Conservation (phyloP, 2,329 filamentous ascomycete species). For the Cladosporium colombiae region DNA sequence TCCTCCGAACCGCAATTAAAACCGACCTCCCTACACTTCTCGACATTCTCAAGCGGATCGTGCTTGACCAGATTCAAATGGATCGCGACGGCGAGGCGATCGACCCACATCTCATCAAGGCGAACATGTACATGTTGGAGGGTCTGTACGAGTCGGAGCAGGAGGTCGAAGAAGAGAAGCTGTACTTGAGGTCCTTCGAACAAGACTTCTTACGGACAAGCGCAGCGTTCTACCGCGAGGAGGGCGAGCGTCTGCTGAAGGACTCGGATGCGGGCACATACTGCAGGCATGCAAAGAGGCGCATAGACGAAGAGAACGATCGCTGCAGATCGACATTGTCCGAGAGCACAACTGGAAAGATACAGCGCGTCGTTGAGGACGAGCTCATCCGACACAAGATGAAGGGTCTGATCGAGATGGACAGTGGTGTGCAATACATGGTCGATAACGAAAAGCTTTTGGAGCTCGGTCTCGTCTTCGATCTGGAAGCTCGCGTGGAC, state of each 20-base stretch:
- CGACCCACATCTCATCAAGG: constrained; percentile 77
- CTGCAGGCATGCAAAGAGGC: constrained; percentile 71
- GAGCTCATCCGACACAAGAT: constrained; percentile 78
- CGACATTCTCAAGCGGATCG: constrained; percentile 74
- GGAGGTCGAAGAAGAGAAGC: constrained; percentile 74
- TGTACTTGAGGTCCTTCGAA: constrained; percentile 85
- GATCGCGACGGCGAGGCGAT: constrained; percentile 89
- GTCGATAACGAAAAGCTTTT: constrained; percentile 82
- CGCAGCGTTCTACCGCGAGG: constrained; percentile 69
- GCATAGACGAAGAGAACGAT: constrained; percentile 77
- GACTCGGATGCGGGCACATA: constrained; percentile 81
- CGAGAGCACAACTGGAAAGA: constrained; percentile 68
- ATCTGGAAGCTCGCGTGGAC: constrained; percentile 77
- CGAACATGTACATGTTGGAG: constrained; percentile 87
- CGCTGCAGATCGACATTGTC: constrained; percentile 83
- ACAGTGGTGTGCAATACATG: constrained; percentile 86
- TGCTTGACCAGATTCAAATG: constrained; percentile 89
- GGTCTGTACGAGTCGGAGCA: constrained; percentile 78
- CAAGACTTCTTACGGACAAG: constrained; percentile 72
- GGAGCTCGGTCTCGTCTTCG: constrained; percentile 79
- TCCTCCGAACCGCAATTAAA: constrained; percentile 65
- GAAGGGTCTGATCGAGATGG: constrained; percentile 77
- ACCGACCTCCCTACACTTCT: constrained; percentile 59
- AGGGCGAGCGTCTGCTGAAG: constrained; percentile 73
- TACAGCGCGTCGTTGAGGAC: constrained; percentile 74